Percentiles rank a stretch among this genome's conserved stretches.
phyloP scores from a whole-genome alignment of 805 yeast genomes.

The Millerago galiae region DNA sequence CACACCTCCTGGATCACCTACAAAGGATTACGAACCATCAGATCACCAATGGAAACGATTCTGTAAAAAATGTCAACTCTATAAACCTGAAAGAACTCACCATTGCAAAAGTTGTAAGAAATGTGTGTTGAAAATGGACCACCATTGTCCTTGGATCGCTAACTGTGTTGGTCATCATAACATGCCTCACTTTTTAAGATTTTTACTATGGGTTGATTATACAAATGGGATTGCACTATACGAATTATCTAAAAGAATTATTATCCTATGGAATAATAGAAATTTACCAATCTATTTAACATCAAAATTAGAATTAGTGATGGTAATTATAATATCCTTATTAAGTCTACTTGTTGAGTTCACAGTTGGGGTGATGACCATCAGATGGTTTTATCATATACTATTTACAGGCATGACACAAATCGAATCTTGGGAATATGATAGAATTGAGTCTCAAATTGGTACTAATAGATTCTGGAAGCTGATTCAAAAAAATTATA shows the following conservation, averaged over 20 bases:
- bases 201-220: slow-evolving; percentile 57
- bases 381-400: slow-evolving; percentile 55
- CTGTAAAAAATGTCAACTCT: slow-evolving; percentile 65
- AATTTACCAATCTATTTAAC: slow-evolving; percentile 52
- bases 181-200: slow-evolving; percentile 74
- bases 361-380: slow-evolving; percentile 50
- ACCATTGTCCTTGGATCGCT: slow-evolving; percentile 90
- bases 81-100: slow-evolving; percentile 80
- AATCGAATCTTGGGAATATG: slow-evolving; percentile 90
- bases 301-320: slow-evolving; percentile 43
- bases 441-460: slow-evolving; percentile 65
- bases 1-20: slow-evolving; percentile 65
- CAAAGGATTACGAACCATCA: slow-evolving; percentile 36
- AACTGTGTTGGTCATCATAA: slow-evolving; percentile 83
- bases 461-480: slow-evolving; percentile 49
- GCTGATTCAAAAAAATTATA: slow-evolving; percentile 40
- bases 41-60: slow-evolving; percentile 54
- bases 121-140: slow-evolving; percentile 89
- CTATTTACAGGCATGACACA: slow-evolving; percentile 69
- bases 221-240: slow-evolving; percentile 42
- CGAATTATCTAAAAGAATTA: slow-evolving; percentile 35
- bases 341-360: slow-evolving; percentile 52
- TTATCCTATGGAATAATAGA: slow-evolving; percentile 40
- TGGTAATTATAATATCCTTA: slow-evolving; percentile 49
- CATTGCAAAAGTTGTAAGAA: slow-evolving; percentile 72